Evolutionary conservation across 2,329 filamentous ascomycete genomes (phyloP).

Genomic region (Aspergillus novofumigatus): DNA sequence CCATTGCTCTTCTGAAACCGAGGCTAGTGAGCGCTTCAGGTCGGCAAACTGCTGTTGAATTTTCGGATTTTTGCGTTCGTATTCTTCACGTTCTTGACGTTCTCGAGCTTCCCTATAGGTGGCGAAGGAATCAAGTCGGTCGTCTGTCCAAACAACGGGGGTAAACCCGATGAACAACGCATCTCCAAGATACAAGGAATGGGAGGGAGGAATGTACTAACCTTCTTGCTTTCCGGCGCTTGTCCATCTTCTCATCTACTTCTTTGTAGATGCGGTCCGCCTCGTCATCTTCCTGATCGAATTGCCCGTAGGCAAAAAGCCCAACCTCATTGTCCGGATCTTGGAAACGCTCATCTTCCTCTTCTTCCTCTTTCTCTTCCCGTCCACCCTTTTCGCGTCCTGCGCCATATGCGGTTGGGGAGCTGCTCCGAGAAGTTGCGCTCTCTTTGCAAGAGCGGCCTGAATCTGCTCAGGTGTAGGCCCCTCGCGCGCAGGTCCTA

Average conservation of each 20-base stretch:
- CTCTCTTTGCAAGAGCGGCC: slow-evolving; percentile 90
- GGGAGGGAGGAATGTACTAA: slow-evolving; percentile 51
- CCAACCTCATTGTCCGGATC: slow-evolving; percentile 97
- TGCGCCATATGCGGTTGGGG: slow-evolving; percentile 70
- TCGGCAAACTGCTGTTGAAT: slow-evolving; percentile 98
- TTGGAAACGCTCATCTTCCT: slow-evolving; percentile 77
- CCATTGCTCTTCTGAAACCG: slow-evolving; percentile 94
- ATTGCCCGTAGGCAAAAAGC: slow-evolving; percentile 89
- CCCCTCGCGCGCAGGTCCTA: slow-evolving; percentile 90
- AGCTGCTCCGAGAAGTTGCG: slow-evolving; percentile 72
- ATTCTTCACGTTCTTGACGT: slow-evolving; percentile 83
- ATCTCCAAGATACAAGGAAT: slow-evolving; percentile 32
- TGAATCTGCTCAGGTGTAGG: slow-evolving; percentile 98
- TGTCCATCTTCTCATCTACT: slow-evolving; percentile 96
- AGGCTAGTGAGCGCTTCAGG: slow-evolving; percentile 81
- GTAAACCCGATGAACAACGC: slow-evolving; percentile 64
- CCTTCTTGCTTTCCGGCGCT: slow-evolving; percentile 78
- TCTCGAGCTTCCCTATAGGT: slow-evolving; percentile 86
- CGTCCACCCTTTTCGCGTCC: slow-evolving; percentile 62
- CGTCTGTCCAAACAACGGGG: slow-evolving; percentile 66
- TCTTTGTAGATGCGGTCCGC: slow-evolving; percentile 93
- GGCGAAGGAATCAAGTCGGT: slow-evolving; percentile 63
- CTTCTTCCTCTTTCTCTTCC: slow-evolving; percentile 65
- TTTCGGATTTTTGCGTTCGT: slow-evolving; percentile 96
- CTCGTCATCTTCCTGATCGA: slow-evolving; percentile 96